Base-by-base conservation (phyloP, 768 basidiomycete genomes). In the Pulveroboletus sp. region DNA sequence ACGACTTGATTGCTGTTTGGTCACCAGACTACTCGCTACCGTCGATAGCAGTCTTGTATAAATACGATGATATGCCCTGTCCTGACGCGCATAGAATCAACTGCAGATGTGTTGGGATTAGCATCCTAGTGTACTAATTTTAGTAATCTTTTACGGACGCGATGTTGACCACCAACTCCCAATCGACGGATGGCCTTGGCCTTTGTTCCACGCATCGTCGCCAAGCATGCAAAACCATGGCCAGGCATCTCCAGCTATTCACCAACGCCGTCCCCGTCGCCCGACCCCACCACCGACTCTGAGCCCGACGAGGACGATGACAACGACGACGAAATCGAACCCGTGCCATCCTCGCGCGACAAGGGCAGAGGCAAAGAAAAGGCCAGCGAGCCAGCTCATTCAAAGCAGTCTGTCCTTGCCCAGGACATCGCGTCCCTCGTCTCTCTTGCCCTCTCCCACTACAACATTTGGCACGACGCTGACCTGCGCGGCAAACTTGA, bases 391-490 rank as follows among this genome's bases (percentile, higher is more conserved):
- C 17, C 5, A 12, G 20, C 50, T 8, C 37, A 48, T 23, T 19
- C 35, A n/a, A 67, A 63, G 51, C 47, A 54, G 11, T 56, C 53
- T 41, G 48, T 51, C 25, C 44, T 59, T 4, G 65, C 73, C 16
- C 72, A 75, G 36, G 83, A 84, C 52, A 72, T 76, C 40, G 74
- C 75, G 4, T 63, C 64, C 10, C 69, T 88, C 29, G 54, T 84
- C 19, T 68, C 60, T 2, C 75, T 90, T 4, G 76, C 87, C 0
- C 67, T 92, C n/a, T 86, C 87, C 5, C 79, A 88, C 58, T 79
- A 88, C 64, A 72, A 76, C 8, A 61, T 90, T 9, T 91, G 86
- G 87, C 59, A 65, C 4, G 78, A 87, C 57, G 65, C 75, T 0
- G 80, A 82, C 43, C 59, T 87, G 10, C 69, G 79, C 21, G 65